phyloP scores from a whole-genome alignment of 164 flowering plant species.

The Piper longum region DNA sequence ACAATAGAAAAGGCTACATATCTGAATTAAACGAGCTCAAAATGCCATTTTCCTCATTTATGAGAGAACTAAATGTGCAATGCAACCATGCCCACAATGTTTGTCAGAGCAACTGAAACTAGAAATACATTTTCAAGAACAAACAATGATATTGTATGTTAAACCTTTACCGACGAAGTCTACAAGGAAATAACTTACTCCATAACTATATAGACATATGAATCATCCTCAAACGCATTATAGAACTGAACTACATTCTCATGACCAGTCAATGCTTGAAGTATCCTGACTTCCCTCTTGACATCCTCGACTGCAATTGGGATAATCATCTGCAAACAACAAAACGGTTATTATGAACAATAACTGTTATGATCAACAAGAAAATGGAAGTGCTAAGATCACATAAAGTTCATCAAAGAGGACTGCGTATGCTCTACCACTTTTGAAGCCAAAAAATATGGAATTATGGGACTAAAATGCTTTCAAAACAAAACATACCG shows the following conservation, averaged over 20 bases:
- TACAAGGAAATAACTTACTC: constrained; percentile 46
- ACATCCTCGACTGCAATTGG: constrained; percentile 98
- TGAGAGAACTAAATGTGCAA: neutral
- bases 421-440: neutral
- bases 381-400: neutral
- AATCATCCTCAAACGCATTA: constrained; percentile 84
- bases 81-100: neutral
- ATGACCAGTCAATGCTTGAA: constrained; percentile 73
- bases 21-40: too few species aligned
- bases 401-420: neutral
- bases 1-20: too few species aligned
- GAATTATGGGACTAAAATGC: neutral
- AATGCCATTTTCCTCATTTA: too few species aligned
- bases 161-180: neutral
- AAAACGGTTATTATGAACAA: neutral
- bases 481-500: neutral
- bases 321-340: constrained; percentile 70
- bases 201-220: constrained; percentile 86
- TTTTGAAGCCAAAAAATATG: too few species aligned
- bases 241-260: constrained; percentile 94
- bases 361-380: constrained; percentile 1
- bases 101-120: neutral
- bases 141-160: neutral
- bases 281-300: constrained; percentile 91
- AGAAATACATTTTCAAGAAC: neutral